A percentile compares a stretch with the other conserved stretches of the same genome.
These are phyloP conservation scores for Rhodotorula sp. DNA, from an alignment of 1,284 basidiomycete genomes.

Conservation along the genomic window DNA sequence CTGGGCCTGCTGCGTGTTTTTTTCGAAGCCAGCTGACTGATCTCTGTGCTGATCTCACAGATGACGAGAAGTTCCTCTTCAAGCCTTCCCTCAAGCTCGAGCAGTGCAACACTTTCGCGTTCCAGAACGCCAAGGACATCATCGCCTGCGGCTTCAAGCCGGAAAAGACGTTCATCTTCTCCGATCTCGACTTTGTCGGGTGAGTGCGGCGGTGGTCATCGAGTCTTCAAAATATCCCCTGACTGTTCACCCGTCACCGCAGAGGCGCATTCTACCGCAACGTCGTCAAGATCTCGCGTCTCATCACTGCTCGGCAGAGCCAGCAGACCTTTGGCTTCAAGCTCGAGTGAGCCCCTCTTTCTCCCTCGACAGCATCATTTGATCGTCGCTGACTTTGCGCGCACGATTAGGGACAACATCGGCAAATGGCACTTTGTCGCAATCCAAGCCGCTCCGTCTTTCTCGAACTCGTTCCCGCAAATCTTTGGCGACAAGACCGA, in stretches of 20 bases:
- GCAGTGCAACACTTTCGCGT: conserved; percentile 79
- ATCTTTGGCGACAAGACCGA: conserved; percentile 85
- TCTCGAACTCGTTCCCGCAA: conserved; percentile 98
- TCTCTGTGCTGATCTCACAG: conserved; percentile 52
- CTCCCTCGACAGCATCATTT: not conserved
- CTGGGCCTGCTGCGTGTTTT: too few species aligned
- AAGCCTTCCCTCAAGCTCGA: conserved; percentile 89
- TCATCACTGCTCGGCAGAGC: conserved; percentile 89
- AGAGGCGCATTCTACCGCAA: conserved; percentile 92
- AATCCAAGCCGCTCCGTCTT: conserved; percentile 95
- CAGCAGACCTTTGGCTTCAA: conserved; percentile 95
- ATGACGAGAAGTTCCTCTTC: conserved; percentile 99
- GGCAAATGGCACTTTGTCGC: conserved; percentile 97
- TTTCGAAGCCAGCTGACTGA: not conserved
- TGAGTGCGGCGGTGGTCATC: conserved; percentile 38
- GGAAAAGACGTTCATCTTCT: conserved; percentile 97
- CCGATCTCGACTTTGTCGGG: conserved; percentile 80
- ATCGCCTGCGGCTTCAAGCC: conserved; percentile 93
- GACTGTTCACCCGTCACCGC: not conserved
- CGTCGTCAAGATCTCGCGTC: conserved; percentile 84
- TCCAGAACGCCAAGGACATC: conserved; percentile 87
- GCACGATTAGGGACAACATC: conserved; percentile 80
- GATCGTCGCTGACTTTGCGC: not conserved
- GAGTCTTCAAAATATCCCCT: not conserved
- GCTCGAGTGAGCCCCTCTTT: conserved; percentile 68